Conservation (phyloP, 2,329 filamentous ascomycete species). For the Knufia fluminis region DNA sequence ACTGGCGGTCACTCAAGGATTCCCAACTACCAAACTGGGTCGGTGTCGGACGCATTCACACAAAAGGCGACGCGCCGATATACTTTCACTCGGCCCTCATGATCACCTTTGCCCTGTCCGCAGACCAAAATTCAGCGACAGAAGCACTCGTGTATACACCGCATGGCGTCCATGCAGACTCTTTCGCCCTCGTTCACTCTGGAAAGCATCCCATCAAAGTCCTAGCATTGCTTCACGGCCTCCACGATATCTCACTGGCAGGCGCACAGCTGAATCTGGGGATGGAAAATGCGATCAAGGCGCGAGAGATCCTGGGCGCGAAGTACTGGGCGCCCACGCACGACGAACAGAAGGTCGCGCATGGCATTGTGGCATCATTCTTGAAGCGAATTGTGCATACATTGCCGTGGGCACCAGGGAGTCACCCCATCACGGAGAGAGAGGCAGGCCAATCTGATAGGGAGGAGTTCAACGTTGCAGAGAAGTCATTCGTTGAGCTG, state of each 20-base stretch:
- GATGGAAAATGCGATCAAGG: constrained; percentile 51
- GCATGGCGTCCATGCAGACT: constrained; percentile 47
- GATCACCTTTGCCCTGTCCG: constrained; percentile 41
- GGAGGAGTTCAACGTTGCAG: constrained; percentile 31
- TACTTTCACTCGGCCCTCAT: constrained; percentile 56
- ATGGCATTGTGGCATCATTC: constrained; percentile 27
- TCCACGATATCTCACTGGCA: constrained; percentile 51
- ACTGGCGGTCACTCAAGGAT: constrained; percentile 38
- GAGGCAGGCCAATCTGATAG: constrained; percentile 16
- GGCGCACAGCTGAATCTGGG: constrained; percentile 51
- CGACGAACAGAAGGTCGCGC: constrained; percentile 26
- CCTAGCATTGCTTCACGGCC: constrained; percentile 54
- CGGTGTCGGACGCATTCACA: constrained; percentile 50
- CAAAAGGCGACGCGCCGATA: constrained; percentile 42
- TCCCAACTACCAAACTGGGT: constrained; percentile 45
- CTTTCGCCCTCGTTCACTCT: constrained; percentile 33
- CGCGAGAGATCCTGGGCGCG: constrained; percentile 44
- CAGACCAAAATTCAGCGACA: constrained; percentile 11
- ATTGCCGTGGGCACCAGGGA: neutral
- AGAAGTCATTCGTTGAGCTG: constrained; percentile 41
- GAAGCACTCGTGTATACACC: constrained; percentile 57
- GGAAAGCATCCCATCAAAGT: constrained; percentile 39
- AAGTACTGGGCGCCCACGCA: constrained; percentile 59
- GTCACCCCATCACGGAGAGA: neutral
- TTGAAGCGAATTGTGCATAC: constrained; percentile 38